Evolutionary conservation across 257 asterid genomes (phyloP), one percentile per base, ranked within the genome.

Genomic region (Paraleonurus japonicus): DNA sequence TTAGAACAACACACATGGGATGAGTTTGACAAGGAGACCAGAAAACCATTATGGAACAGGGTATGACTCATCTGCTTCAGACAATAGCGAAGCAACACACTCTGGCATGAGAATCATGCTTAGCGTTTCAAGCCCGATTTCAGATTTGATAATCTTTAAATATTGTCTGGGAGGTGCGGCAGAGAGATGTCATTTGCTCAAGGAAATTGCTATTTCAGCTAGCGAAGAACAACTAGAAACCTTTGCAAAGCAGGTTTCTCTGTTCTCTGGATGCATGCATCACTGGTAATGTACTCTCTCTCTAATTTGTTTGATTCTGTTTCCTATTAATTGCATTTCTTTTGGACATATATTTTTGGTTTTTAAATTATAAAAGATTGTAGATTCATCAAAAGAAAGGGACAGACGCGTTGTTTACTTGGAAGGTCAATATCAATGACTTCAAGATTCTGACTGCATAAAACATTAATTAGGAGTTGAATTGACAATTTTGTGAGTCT

Each of bases 211-310:
- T 71, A 15, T 78, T 26, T 85, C 92, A 20, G 79, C 81, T 65
- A 68, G 75, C 27, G 90, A 91, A 72, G 88, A 82, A 85, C 89
- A 89, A 33, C 75, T 95, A 22, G 66, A 78, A 15, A 71, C 80
- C 70, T 87, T 95, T 75, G 92, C 85, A 0, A 84, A 87, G 73
- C 95, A 83, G 78, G 96, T 94, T 73, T 81, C 95, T 61, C 69
- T 87, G 41, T 94, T 81, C 76, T 82, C 97, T 1, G 98, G 97
- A 73, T 94, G 98, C 79, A 71, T 77, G 19, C 98, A 90, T 87
- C 98, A 90, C 84, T 75, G 89, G 98, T 94, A 81, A 69, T 51
- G 54, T 24, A 9, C 60, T 48, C 43, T 54, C 35, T 75, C 66
- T 74, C 68, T 72, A 12, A 30, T 19, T 61, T 69, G 41, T 16